Percentiles rank a stretch among this genome's conserved stretches.
Evolutionary conservation across 768 basidiomycete species (phyloP).

Genomic region (Lentinula boryana): DNA sequence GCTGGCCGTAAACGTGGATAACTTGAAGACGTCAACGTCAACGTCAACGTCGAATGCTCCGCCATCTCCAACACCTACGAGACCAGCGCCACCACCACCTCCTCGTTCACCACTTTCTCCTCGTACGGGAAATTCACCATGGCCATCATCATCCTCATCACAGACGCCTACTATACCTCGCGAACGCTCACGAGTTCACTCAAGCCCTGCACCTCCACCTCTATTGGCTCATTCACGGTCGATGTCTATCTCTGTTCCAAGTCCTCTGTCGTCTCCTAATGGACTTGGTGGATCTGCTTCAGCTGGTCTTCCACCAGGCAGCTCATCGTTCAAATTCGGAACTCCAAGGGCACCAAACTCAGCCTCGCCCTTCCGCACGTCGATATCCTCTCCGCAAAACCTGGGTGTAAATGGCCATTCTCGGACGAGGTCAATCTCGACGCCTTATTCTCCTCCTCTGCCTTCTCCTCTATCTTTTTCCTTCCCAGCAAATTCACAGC

Average conservation of each 20-base stretch:
- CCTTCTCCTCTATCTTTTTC: slow-evolving; percentile 22
- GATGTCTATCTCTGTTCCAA: slow-evolving; percentile 3
- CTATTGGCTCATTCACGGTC: background rate
- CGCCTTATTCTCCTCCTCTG: slow-evolving; percentile 13
- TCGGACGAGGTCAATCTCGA: slow-evolving; percentile 12
- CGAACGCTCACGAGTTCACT: slow-evolving; percentile 15
- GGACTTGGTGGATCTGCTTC: background rate
- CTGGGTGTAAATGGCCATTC: slow-evolving; percentile 8
- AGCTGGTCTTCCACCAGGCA: slow-evolving; percentile 13
- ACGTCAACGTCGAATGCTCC: background rate
- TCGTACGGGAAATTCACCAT: background rate
- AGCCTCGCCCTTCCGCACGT: slow-evolving; percentile 22
- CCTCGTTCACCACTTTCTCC: background rate
- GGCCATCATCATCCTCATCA: background rate
- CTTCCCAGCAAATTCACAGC: slow-evolving; percentile 19
- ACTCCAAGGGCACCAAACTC: background rate
- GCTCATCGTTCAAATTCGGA: slow-evolving; percentile 13
- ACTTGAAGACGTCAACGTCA: background rate
- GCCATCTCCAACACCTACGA: background rate
- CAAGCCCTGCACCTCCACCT: slow-evolving; percentile 14
- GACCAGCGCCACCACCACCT: background rate
- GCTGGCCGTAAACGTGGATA: background rate
- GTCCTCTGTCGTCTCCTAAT: background rate
- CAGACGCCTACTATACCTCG: background rate
- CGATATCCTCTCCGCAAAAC: slow-evolving; percentile 14